phyloP scores from a whole-genome alignment of 108 stramenopile species.

The Pseudonitzschia pungens region DNA sequence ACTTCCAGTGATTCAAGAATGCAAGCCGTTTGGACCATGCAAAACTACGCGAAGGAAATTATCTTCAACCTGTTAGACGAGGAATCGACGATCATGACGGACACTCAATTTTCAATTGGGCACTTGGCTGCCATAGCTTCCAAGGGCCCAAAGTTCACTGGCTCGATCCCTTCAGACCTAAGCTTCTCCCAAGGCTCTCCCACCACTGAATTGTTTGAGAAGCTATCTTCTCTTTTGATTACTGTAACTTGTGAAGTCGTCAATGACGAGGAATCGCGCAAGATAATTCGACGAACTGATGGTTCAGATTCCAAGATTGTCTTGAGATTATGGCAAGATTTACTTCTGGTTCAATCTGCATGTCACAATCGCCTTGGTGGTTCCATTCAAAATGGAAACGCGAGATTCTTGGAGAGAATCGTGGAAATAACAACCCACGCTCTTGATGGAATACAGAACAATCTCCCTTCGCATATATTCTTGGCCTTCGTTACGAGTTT shows the following conservation, averaged over 20 bases:
- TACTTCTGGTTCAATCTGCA: slow-evolving; percentile 58
- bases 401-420: slow-evolving; percentile 49
- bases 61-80: slow-evolving; percentile 4
- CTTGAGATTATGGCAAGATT: slow-evolving; percentile 65
- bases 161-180: background rate
- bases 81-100: background rate
- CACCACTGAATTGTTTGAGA: background rate
- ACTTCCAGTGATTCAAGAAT: background rate
- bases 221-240: slow-evolving; percentile 19
- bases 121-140: background rate
- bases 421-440: slow-evolving; percentile 46
- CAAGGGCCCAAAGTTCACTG: background rate
- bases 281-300: slow-evolving; percentile 14
- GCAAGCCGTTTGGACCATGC: slow-evolving; percentile 9
- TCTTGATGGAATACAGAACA: slow-evolving; percentile 54
- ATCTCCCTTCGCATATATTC: slow-evolving; percentile 74
- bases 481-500: slow-evolving; percentile 72
- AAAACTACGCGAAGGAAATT: slow-evolving; percentile 14
- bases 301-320: slow-evolving; percentile 12
- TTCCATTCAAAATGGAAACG: slow-evolving; percentile 20
- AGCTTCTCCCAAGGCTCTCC: background rate
- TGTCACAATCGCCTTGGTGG: slow-evolving; percentile 28
- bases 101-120: background rate
- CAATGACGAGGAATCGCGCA: slow-evolving; percentile 3
- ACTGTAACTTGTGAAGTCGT: slow-evolving; percentile 20